Evolutionary conservation across 2,329 filamentous ascomycete genomes (phyloP), one percentile per base, ranked within the genome.

Genomic region (Tolypocladium guangdongense): DNA sequence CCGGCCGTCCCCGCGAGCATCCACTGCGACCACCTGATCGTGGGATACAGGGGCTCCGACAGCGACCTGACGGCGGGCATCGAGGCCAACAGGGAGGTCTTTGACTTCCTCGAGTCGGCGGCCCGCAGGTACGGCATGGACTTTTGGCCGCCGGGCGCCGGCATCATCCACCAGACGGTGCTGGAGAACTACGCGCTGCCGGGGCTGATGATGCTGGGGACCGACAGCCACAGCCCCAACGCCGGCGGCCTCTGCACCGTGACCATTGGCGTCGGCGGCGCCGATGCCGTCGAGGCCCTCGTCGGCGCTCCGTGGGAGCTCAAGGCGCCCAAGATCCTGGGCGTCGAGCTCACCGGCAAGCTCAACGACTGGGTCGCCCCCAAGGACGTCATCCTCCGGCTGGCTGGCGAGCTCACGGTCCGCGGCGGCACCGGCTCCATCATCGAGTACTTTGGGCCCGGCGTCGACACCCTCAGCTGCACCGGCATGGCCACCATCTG

Each of bases 11-110:
- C 93, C 12, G 92, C 93, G 49, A 96, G 91, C 69, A 96, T 97
- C 62, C 93, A 99, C 75, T 99, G 93, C 73, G 93, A 99, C 74
- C 93, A 99, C 71, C 86, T 99, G 84, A 97, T 99, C 73, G 92
- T 97, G 33, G 93, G 92, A 54, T 86, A 95, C 72, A 87, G 85
- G 67, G 93, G 93, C 55, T 93, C 92, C 37, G 86, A 92, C 63
- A 81, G 83, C 27, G 93, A 99, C 73, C 74, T 99, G 57, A 82
- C 86, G 32, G 82, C 86, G 35, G 93, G 90, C 43, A 95, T 99
- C 57, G 78, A 86, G 71, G 87, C 88, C 48, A 99, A 99, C 72
- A 90, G 90, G 69, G 93, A 99, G 76, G 91, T 99, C 0, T 99
- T 96, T 67, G 90, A 96, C 71, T 99, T 99, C 69, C 73, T 99